Evolutionary conservation across 345 rosid genomes (phyloP).

Genomic region (Euphorbia pulcherrima): DNA sequence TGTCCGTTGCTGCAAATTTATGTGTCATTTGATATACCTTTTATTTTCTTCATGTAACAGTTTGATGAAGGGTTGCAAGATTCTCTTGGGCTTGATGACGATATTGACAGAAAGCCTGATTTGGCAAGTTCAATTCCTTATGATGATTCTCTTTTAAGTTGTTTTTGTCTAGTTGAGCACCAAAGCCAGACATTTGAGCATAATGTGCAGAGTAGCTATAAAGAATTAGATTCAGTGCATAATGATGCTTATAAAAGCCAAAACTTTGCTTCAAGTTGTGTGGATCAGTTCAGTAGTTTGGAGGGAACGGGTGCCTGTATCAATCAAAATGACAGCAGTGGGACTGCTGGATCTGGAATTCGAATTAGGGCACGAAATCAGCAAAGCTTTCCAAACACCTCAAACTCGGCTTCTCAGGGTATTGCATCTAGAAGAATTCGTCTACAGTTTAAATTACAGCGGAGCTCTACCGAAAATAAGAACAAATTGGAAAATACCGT

Average conservation of each 20-base stretch:
- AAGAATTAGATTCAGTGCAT: neutral
- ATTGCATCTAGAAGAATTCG: conserved; percentile 52
- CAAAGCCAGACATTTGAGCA: neutral
- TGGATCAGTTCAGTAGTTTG: conserved; percentile 15
- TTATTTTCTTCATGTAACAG: conserved; percentile 20
- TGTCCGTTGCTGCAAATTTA: neutral
- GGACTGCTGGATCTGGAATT: conserved; percentile 35
- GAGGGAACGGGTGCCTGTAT: conserved; percentile 3
- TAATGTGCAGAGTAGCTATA: neutral
- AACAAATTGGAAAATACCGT: conserved; percentile 24
- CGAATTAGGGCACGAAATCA: conserved; percentile 38
- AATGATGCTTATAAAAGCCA: neutral
- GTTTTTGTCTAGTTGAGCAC: neutral
- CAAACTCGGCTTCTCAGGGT: conserved; percentile 36
- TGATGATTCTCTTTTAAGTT: neutral
- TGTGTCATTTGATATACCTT: neutral
- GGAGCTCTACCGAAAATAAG: conserved; percentile 13
- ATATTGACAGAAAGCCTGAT: neutral
- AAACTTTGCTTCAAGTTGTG: conserved; percentile 16
- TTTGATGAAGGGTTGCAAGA: conserved; percentile 11
- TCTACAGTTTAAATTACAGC: conserved; percentile 29
- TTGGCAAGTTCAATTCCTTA: neutral
- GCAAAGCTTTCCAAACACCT: conserved; percentile 19
- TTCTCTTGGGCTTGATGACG: conserved; percentile 5
- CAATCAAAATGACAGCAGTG: conserved; percentile 16